Conservation (phyloP, 2,329 filamentous ascomycete species). For the Colletotrichum tropicicola region DNA sequence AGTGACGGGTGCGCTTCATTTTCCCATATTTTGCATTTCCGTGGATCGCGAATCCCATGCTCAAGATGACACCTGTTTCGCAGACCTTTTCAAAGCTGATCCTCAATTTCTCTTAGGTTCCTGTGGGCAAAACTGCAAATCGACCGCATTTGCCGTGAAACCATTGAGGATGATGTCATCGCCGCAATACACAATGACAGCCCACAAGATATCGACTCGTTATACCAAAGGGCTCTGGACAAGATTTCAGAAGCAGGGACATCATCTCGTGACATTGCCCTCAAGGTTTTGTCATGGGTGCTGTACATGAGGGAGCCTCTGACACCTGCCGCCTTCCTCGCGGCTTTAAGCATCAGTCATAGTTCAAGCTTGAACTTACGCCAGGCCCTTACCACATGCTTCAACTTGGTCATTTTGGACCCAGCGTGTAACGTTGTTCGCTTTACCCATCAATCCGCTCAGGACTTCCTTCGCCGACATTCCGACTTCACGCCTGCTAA, state of each 20-base stretch:
- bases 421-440: not conserved
- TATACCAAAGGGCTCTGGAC: not conserved
- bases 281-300: not conserved
- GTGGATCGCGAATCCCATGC: no score
- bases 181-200: not conserved
- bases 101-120: not conserved
- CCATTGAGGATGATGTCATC: not conserved
- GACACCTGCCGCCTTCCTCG: not conserved
- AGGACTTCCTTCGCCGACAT: not conserved
- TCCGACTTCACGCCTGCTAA: fast-evolving
- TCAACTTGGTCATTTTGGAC: not conserved
- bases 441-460: not conserved
- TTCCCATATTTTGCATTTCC: not conserved
- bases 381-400: not conserved
- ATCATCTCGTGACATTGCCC: not conserved
- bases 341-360: fast-evolving
- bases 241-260: not conserved
- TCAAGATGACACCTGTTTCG: no score
- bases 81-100: no score
- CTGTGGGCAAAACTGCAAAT: not conserved
- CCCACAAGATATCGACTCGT: not conserved
- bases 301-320: not conserved
- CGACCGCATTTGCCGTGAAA: not conserved
- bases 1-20: not conserved
- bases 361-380: not conserved